Base-by-base conservation (phyloP, 805 yeast species). In the Teunomyces kruisii region DNA sequence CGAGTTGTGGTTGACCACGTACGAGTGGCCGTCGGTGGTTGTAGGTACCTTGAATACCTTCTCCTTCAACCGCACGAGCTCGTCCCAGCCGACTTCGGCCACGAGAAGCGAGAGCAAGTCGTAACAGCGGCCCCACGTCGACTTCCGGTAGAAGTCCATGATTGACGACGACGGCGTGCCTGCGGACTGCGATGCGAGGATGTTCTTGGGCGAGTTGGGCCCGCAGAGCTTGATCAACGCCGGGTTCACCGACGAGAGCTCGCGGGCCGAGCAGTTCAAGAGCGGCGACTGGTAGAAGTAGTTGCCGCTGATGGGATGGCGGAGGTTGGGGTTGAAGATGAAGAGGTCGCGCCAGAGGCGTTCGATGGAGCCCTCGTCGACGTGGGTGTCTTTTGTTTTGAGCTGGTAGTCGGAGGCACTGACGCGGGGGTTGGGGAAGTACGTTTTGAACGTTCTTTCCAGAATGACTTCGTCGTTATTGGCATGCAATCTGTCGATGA, bases 31-130 rank as follows among this genome's bases (percentile, higher is more conserved):
- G 54, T 45, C n/a, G 51, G 44, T 36, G 92, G 32, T 78, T 81
- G 56, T 83, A 17, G 31, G 32, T 3, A 33, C 28, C 3, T 43
- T 80, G 65, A 92, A 92, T 0, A 86, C 82, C 14, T 74, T 68
- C 1, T 90, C 80, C 47, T 96, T 79, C 31, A 83, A 57, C 45
- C 72, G 70, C 52, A 91, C 72, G 29, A 89, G 63, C 29, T 76
- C 79, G 53, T 88, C 88, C 99, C 99, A 92, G 3, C 97, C 97
- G 32, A 83, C 70, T 17, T 74, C 66, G 14, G 83, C 76, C 2
- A 83, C 80, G 51, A 94, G 76, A 7, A 80, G 71, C 4, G 95
- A 81, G 45, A 92, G 64, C 45, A 90, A 64, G 35, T 83, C 84
- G 61, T 88, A 92, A 43, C 66, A 56, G 36, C 72, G 58, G 8